These are phyloP conservation scores for Coemansia sp. DNA, from an alignment of 192 early-diverging fungal genomes.

Conservation along the genomic window DNA sequence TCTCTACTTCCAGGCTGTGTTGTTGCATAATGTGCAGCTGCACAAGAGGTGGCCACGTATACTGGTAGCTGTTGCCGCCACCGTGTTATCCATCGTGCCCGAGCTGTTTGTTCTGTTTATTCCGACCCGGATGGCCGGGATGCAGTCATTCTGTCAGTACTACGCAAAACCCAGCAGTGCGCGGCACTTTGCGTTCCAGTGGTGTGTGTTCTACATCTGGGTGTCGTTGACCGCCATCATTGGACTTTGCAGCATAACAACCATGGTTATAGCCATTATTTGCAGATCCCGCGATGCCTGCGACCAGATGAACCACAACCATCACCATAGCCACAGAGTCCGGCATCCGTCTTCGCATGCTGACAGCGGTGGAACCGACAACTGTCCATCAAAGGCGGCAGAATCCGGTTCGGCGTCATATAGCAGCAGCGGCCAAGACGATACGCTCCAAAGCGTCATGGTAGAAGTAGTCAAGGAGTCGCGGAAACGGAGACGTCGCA, in stretches of 20 bases:
- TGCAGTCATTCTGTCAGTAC: slow-evolving; percentile 27
- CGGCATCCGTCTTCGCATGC: neutral
- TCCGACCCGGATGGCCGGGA: slow-evolving; percentile 19
- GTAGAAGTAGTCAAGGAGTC: slow-evolving; percentile 17
- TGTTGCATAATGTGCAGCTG: slow-evolving; percentile 23
- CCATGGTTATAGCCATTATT: slow-evolving; percentile 12
- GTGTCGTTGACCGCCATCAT: slow-evolving; percentile 9
- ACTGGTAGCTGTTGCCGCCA: neutral
- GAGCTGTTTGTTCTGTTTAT: slow-evolving; percentile 22
- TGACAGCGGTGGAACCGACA: neutral
- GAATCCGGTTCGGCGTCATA: neutral
- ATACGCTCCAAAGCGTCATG: neutral
- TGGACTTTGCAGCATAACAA: slow-evolving; percentile 22
- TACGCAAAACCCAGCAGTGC: slow-evolving; percentile 6
- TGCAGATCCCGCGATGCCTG: slow-evolving; percentile 9
- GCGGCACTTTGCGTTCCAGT: slow-evolving; percentile 38
- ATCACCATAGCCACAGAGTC: too few relatives aligned
- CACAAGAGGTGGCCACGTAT: slow-evolving; percentile 6
- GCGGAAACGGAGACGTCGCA: slow-evolving; percentile 12
- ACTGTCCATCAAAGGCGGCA: neutral
- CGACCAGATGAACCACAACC: neutral
- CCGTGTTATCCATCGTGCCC: slow-evolving; percentile 14
- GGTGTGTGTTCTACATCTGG: slow-evolving; percentile 48
- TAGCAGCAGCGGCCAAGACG: neutral
- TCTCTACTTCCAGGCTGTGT: slow-evolving; percentile 36